Base-by-base conservation (phyloP, 2,329 filamentous ascomycete species). In the Fusarium sp. region DNA sequence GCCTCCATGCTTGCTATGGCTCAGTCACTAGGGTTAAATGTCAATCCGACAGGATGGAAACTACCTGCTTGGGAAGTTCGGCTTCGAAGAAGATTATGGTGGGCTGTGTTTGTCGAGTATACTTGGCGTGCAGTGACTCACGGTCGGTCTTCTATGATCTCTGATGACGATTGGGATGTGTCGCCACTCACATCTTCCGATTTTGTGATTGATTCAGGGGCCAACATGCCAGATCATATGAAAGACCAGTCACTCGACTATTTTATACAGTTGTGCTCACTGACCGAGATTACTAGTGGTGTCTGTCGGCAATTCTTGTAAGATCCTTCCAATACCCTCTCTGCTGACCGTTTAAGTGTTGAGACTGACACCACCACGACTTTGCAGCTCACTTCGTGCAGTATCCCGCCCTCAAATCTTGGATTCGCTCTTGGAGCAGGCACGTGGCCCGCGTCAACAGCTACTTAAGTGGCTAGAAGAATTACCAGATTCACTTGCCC, bases 251-350 rank as follows among this genome's bases (percentile, higher is more conserved):
- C 55, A 8, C 15, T 54, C 2, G 55, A 56, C 7, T 58, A 56
- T 29, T 24, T 42, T 0, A 20, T 37, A 2, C 38, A 35, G 2
- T 10, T 58, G 7, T 56, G 55, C 15, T 58, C 38, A 4, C 12
- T 58, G 29, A 56, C 55, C 0, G 20, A 24, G 12, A 58, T 58
- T 7, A 56, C 55, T 0, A 43, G 38, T 10, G 37, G 24, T 12
- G 16, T 58, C 4, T 58, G 55, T 9, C 55, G 55, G 1, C 38
- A 56, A 26, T 58, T 58, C 49, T 58, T 58, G 54, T 57, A 54
- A 57, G 54, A n/a, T 8, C 0, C n/a, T 6, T n/a, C 16, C 1
- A 2, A n/a, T 5, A 1, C 5, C 6, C 3, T 9, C 2, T 3
- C 2, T 3, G 20, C 3, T 41, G 18, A 7, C 21, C 6, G 23